These are phyloP conservation scores for Neurospora sp. DNA, from an alignment of 495 filamentous ascomycete genomes.

Conservation along the genomic window DNA sequence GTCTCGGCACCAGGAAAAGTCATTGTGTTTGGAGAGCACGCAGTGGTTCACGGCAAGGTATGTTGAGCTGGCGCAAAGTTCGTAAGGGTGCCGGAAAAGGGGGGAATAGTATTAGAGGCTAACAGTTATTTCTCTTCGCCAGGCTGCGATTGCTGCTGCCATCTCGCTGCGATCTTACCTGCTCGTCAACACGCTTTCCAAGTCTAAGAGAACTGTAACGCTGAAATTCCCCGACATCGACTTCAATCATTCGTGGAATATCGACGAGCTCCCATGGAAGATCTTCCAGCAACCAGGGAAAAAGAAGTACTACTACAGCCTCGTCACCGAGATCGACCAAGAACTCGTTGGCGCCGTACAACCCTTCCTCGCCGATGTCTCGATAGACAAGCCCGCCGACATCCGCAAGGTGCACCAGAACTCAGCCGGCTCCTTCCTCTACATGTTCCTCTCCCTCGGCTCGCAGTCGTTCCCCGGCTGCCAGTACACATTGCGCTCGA, in stretches of 20 bases:
- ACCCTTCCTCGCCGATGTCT: conserved; percentile 63
- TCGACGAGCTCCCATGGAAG: conserved; percentile 78
- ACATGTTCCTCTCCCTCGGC: conserved; percentile 83
- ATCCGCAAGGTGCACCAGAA: conserved; percentile 68
- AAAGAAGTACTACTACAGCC: conserved; percentile 87
- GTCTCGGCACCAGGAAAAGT: conserved; percentile 96
- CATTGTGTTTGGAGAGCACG: conserved; percentile 94
- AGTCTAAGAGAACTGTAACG: conserved; percentile 73
- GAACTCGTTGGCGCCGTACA: conserved; percentile 69
- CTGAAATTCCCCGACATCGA: conserved; percentile 81
- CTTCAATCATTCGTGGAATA: conserved; percentile 82
- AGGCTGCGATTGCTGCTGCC: conserved; percentile 86
- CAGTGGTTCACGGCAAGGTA: conserved; percentile 90
- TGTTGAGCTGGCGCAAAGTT: background rate
- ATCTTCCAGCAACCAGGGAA: conserved; percentile 68
- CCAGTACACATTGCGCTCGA: conserved; percentile 85
- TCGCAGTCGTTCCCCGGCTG: conserved; percentile 66
- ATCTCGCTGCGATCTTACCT: conserved; percentile 94
- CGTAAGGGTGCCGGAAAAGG: background rate
- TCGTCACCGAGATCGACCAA: conserved; percentile 73
- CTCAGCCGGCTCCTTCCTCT: conserved; percentile 79
- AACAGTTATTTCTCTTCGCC: background rate
- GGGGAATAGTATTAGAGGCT: background rate
- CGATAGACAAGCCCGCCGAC: conserved; percentile 49
- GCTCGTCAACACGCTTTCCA: conserved; percentile 81